phyloP scores from a whole-genome alignment of 2,329 filamentous ascomycete species.

The Paracoccidioides lutzii region DNA sequence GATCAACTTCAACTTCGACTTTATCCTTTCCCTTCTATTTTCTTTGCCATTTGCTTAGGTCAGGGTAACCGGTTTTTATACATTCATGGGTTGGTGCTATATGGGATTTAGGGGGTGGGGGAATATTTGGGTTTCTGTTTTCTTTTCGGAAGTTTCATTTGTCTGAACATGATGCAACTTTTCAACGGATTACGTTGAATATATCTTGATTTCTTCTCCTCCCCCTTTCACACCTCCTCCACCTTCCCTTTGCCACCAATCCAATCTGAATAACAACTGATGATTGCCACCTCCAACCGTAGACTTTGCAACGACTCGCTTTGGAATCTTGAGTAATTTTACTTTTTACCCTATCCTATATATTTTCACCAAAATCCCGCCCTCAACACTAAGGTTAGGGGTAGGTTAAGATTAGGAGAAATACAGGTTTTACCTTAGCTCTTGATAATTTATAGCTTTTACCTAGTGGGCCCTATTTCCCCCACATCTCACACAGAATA shows the following conservation, averaged over 20 bases:
- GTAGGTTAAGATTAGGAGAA: no score
- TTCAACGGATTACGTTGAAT: background rate
- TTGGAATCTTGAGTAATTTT: no score
- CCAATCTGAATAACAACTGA: no score
- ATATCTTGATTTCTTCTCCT: background rate
- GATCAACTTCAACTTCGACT: background rate
- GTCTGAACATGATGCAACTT: background rate
- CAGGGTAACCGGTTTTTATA: background rate
- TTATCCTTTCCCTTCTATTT: background rate
- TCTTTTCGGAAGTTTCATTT: background rate
- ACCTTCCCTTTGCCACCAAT: background rate
- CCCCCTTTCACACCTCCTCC: background rate
- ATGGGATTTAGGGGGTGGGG: background rate
- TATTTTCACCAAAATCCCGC: no score
- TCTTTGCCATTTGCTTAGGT: background rate
- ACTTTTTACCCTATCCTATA: no score
- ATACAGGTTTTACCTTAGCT: no score
- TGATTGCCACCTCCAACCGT: no score
- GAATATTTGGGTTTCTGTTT: background rate
- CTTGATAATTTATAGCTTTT: no score
- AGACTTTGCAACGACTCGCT: no score
- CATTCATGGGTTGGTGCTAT: background rate
- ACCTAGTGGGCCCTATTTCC: no score
- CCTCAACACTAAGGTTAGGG: no score
- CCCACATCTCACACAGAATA: no score